These are phyloP conservation scores for Starmerella geochares DNA, from an alignment of 805 yeast species.

Conservation along the genomic window DNA sequence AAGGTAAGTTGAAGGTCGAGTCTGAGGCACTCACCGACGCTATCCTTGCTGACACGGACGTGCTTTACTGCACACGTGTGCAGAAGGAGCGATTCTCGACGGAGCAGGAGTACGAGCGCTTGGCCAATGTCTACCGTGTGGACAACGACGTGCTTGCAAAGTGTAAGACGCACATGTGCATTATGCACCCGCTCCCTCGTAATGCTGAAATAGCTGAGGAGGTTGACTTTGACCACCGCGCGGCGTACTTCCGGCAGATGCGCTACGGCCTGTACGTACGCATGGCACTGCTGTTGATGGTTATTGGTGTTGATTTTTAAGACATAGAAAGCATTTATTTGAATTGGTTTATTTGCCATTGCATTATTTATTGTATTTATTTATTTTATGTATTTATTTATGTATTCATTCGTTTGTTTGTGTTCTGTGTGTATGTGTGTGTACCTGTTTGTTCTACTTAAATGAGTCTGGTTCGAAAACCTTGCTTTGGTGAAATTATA, in stretches of 20 bases:
- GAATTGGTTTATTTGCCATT: slow-evolving; percentile 9
- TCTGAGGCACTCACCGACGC: slow-evolving; percentile 70
- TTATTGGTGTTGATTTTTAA: slow-evolving; percentile 82
- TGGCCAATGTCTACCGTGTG: slow-evolving; percentile 83
- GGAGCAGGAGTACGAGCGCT: slow-evolving; percentile 65
- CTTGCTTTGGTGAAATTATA: too few species aligned
- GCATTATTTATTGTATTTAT: slow-evolving; percentile 8
- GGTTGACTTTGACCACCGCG: slow-evolving; percentile 98
- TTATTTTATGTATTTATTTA: slow-evolving; percentile 11
- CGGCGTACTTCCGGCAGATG: slow-evolving; percentile 99
- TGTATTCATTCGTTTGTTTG: slow-evolving; percentile 7
- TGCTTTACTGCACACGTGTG: slow-evolving; percentile 93
- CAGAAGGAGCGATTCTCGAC: slow-evolving; percentile 91
- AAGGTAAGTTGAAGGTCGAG: slow-evolving; percentile 65
- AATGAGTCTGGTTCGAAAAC: not conserved
- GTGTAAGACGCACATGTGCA: slow-evolving; percentile 97
- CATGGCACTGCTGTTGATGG: slow-evolving; percentile 98
- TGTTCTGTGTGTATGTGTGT: slow-evolving; percentile 4
- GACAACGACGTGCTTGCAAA: slow-evolving; percentile 82
- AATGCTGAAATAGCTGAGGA: slow-evolving; percentile 93
- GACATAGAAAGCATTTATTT: not conserved
- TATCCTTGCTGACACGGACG: slow-evolving; percentile 82
- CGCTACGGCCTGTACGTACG: slow-evolving; percentile 95
- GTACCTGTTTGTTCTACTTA: slow-evolving; percentile 2
- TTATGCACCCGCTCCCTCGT: slow-evolving; percentile 98